A percentile compares a stretch with the other conserved stretches of the same genome.
These are phyloP conservation scores for Emergomyces orientalis DNA, from an alignment of 2,329 filamentous ascomycete genomes.

Conservation along the genomic window DNA sequence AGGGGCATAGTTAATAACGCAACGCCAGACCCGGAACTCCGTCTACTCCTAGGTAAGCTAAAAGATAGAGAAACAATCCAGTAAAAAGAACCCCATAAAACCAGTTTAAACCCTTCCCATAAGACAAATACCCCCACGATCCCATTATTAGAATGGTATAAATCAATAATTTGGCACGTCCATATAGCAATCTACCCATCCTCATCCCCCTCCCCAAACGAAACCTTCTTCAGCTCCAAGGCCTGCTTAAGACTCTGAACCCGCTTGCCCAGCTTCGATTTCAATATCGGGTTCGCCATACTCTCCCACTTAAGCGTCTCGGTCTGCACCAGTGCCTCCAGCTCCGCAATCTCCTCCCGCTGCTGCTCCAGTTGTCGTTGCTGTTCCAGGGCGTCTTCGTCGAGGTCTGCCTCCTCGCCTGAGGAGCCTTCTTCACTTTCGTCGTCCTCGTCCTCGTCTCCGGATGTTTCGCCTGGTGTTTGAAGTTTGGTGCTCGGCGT, in stretches of 20 bases:
- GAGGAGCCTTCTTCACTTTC: constrained; percentile 31
- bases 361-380: constrained; percentile 36
- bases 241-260: constrained; percentile 38
- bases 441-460: constrained; percentile 33
- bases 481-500: constrained; percentile 27
- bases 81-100: neutral
- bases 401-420: constrained; percentile 30
- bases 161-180: neutral
- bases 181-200: constrained; percentile 9
- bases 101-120: neutral
- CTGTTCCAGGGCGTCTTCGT: constrained; percentile 37
- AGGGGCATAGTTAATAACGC: neutral
- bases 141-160: neutral
- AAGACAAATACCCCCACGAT: neutral
- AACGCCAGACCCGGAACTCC: neutral
- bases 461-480: constrained; percentile 29
- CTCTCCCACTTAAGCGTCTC: constrained; percentile 35
- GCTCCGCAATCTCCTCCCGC: constrained; percentile 37
- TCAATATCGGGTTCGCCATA: constrained; percentile 33
- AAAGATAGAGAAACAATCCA: neutral
- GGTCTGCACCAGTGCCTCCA: constrained; percentile 32
- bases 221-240: constrained; percentile 36
- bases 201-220: constrained; percentile 29
- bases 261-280: constrained; percentile 36
- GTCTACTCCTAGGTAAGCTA: neutral